Evolutionary conservation across 2,329 filamentous ascomycete species (phyloP), one percentile per base, ranked within the genome.

Genomic region (Cytospora chrysosperma): DNA sequence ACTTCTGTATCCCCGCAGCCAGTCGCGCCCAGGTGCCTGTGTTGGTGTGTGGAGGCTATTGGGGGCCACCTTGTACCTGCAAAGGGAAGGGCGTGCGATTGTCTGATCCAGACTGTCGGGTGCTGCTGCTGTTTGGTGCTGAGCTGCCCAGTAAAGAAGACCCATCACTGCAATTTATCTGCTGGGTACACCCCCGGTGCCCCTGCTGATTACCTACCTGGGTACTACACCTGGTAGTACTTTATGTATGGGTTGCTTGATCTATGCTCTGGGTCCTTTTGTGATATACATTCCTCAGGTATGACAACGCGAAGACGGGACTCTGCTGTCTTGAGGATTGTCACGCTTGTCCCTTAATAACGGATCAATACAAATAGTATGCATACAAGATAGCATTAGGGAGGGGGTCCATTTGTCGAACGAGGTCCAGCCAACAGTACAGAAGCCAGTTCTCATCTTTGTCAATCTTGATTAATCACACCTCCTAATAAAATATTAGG

Each of bases 1-100:
- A 49, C 59, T 61, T 61, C 40, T 61, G 56, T 55, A 13, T 49
- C 51, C 56, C 58, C 59, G 59, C 59, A 40, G 6, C 51, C 52
- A 61, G 28, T 3, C 12, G n/a, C 40, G 40, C 17, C 47, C 37
- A 28, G 55, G 12, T 6, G 28, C 34, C 32, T 13, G 26, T 17
- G 37, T 12, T 12, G 26, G 3, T 15, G 26, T 27, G 50, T 19
- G 17, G 17, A 17, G 6, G n/a, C n/a, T n/a, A n/a, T n/a, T n/a
- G n/a, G n/a, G n/a, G n/a, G n/a, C n/a, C n/a, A n/a, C n/a, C n/a
- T n/a, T n/a, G n/a, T 30, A 30, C 28, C 28, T 30, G 28, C 28
- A 30, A 32, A 37, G 13, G n/a, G 6, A 19, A 19, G 6, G 15
- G 21, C 10, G 32, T 50, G 32, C 34, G 49, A 59, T 50, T 54